Conservation (phyloP, 2,329 filamentous ascomycete genomes). For the Talaromyces pinophilus region DNA sequence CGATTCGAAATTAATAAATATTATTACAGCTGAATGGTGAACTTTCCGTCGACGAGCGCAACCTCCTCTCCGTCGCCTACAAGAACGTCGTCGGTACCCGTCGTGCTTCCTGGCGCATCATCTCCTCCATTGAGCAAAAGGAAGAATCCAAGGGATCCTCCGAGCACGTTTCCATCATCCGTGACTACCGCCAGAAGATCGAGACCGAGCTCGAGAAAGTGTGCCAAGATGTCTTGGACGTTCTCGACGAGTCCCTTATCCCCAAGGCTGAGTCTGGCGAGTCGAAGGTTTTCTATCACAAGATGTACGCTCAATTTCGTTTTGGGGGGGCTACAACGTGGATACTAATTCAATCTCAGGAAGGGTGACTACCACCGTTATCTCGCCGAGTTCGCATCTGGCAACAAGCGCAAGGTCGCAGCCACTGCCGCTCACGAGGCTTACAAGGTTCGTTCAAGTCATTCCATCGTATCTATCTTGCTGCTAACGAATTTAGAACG, state of each 20-base stretch:
- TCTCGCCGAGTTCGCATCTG: conserved; percentile 92
- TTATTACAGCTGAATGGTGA: conserved; percentile 61
- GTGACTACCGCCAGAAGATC: conserved; percentile 98
- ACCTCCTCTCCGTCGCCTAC: conserved; percentile 96
- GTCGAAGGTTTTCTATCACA: conserved; percentile 99
- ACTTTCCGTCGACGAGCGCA: conserved; percentile 79
- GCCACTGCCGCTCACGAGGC: conserved; percentile 94
- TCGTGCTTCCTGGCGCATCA: conserved; percentile 97
- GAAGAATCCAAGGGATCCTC: conserved; percentile 99
- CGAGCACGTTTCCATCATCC: conserved; percentile 85
- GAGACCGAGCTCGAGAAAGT: conserved; percentile 95
- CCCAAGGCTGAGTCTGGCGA: conserved; percentile 92
- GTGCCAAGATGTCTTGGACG: conserved; percentile 95
- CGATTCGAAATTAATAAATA: conserved; percentile 24
- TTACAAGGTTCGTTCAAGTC: conserved; percentile 75
- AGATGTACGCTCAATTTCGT: conserved; percentile 68
- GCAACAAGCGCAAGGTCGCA: conserved; percentile 92
- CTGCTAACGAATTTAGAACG: conserved; percentile 62
- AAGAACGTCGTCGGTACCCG: conserved; percentile 98
- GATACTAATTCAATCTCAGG: conserved; percentile 55
- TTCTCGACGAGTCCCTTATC: conserved; percentile 91
- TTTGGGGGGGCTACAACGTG: neutral
- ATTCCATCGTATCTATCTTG: conserved; percentile 18
- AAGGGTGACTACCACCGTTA: conserved; percentile 99
- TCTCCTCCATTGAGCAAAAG: conserved; percentile 98